phyloP scores from a whole-genome alignment of 352 stramenopile species.

The Thraustochytrium sp. region DNA sequence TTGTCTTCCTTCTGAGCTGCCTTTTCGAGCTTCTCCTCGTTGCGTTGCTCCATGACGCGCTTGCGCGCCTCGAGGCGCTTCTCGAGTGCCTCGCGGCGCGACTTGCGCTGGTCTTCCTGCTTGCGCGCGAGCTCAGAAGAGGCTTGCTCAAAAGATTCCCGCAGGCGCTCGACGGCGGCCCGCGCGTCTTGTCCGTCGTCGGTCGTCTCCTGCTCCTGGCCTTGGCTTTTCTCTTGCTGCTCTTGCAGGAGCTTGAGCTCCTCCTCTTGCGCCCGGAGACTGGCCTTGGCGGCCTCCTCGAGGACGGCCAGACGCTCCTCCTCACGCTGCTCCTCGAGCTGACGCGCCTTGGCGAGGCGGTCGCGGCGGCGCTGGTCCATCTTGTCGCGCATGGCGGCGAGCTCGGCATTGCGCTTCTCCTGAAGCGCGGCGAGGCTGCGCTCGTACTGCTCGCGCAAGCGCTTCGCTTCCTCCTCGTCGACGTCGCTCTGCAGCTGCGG shows the following conservation, averaged over 20 bases:
- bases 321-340: neutral
- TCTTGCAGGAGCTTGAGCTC: neutral
- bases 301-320: neutral
- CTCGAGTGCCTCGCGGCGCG: conserved; percentile 11
- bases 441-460: conserved; percentile 21
- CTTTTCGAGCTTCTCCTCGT: neutral
- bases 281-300: neutral
- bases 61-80: neutral
- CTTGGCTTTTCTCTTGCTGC: neutral
- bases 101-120: neutral
- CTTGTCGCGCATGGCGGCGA: neutral
- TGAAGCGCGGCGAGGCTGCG: neutral
- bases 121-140: neutral
- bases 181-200: neutral
- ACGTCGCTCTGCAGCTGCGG: neutral
- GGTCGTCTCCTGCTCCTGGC: neutral
- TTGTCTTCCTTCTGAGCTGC: neutral
- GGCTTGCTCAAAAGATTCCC: neutral
- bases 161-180: neutral
- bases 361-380: neutral
- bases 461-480: neutral
- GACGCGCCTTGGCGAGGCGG: neutral
- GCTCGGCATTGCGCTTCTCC: neutral
- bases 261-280: neutral
- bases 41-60: neutral